phyloP scores from a whole-genome alignment of 1,284 basidiomycete species.

The Fomitopsis schrenkii region DNA sequence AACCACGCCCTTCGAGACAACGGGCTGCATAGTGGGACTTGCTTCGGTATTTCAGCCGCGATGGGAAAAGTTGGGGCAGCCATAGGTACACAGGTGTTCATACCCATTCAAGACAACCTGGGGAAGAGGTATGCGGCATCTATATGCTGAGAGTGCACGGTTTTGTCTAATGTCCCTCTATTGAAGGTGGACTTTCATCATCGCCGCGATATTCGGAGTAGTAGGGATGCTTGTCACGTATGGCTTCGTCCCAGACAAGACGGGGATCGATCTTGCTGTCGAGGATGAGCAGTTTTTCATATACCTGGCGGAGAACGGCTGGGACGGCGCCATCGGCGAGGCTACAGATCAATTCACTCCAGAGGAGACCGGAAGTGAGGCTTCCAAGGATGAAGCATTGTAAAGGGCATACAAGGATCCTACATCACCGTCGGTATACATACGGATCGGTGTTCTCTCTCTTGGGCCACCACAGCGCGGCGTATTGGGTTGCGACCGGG shows the following conservation, averaged over 20 bases:
- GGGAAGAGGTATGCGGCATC: slow-evolving; percentile 47
- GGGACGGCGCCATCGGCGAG: slow-evolving; percentile 58
- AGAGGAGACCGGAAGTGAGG: too few species aligned
- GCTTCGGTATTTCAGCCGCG: slow-evolving; percentile 69
- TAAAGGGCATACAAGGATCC: too few species aligned
- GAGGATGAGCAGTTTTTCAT: slow-evolving; percentile 61
- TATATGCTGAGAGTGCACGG: not conserved
- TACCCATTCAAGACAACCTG: slow-evolving; percentile 66
- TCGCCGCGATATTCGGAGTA: slow-evolving; percentile 65
- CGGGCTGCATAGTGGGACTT: slow-evolving; percentile 14
- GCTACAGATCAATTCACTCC: too few species aligned
- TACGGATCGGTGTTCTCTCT: too few species aligned
- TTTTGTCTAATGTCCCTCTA: not conserved
- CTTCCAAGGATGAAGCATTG: too few species aligned
- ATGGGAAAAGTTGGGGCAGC: slow-evolving; percentile 77
- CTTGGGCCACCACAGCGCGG: too few species aligned
- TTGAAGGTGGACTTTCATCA: slow-evolving; percentile 65
- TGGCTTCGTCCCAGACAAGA: slow-evolving; percentile 70
- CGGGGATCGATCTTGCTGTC: slow-evolving; percentile 62
- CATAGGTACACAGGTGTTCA: slow-evolving; percentile 74
- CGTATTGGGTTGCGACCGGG: too few species aligned
- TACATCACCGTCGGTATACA: too few species aligned
- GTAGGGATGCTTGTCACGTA: slow-evolving; percentile 62
- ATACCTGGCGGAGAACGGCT: slow-evolving; percentile 62
- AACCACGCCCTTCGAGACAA: too few species aligned